These are phyloP conservation scores for Monosporascus sp. DNA, from an alignment of 2,329 filamentous ascomycete genomes.

Conservation along the genomic window DNA sequence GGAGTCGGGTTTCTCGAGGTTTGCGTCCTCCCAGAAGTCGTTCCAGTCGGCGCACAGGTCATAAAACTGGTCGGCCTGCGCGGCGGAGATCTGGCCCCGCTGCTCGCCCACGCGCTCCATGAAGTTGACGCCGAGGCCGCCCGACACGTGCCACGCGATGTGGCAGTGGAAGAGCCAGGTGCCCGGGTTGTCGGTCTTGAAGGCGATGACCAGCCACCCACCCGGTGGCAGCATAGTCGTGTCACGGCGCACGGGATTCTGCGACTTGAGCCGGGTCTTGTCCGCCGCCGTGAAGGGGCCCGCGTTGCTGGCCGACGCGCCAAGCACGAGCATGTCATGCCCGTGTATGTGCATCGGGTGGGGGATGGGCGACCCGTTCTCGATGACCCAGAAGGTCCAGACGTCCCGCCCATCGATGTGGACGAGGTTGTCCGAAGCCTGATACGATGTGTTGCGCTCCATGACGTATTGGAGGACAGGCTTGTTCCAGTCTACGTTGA, in stretches of 20 bases:
- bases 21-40: constrained; percentile 3
- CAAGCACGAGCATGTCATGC: constrained; percentile 31
- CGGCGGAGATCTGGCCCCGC: constrained; percentile 7
- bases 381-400: constrained; percentile 27
- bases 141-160: constrained; percentile 44
- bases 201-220: constrained; percentile 43
- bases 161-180: constrained; percentile 43
- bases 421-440: constrained; percentile 14
- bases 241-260: constrained; percentile 43
- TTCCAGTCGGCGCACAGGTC: constrained; percentile 13
- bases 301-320: constrained; percentile 9
- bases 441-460: constrained; percentile 20
- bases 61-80: constrained; percentile 8
- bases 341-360: constrained; percentile 29
- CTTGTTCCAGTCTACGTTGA: constrained; percentile 27
- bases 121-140: constrained; percentile 48
- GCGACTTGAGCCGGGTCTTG: constrained; percentile 24
- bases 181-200: constrained; percentile 45
- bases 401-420: constrained; percentile 13
- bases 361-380: constrained; percentile 15
- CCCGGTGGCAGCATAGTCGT: constrained; percentile 36
- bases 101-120: constrained; percentile 31
- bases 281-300: constrained; percentile 17
- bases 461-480: constrained; percentile 28
- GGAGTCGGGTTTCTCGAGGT: not conserved